A percentile compares a stretch with the other conserved stretches of the same genome.
Conservation (phyloP, 148 eudicot genomes). For the Selenicereus undatus region DNA sequence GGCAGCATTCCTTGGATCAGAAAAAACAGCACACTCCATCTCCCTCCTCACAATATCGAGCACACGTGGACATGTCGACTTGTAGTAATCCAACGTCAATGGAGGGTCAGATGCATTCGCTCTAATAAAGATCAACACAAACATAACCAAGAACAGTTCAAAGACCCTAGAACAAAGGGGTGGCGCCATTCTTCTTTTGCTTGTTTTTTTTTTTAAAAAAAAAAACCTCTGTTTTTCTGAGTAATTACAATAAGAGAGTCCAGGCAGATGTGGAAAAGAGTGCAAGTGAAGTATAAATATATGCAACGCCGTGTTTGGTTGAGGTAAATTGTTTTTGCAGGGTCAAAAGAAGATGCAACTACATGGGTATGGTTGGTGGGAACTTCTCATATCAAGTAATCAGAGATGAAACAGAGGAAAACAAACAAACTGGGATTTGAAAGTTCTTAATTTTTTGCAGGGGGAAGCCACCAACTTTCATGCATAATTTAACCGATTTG, state of each 20-base stretch:
- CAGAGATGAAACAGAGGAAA: neutral
- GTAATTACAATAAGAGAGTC: neutral
- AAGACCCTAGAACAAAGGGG: neutral
- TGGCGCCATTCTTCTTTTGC: conserved; percentile 9
- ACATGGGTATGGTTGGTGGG: conserved; percentile 24
- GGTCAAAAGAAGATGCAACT: conserved; percentile 38
- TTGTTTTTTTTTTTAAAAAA: neutral
- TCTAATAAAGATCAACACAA: neutral
- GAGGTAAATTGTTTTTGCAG: neutral
- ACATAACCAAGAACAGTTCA: neutral
- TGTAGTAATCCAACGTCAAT: conserved; percentile 70
- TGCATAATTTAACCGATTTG: neutral
- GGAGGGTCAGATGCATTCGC: conserved; percentile 15
- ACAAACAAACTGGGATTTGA: neutral
- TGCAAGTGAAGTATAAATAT: conserved; percentile 14
- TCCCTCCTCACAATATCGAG: conserved; percentile 63
- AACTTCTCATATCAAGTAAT: conserved; percentile 23
- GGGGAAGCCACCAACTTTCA: conserved; percentile 22
- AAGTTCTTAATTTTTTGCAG: neutral
- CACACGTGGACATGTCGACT: conserved; percentile 55
- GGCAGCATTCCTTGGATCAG: conserved; percentile 90
- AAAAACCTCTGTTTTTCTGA: neutral
- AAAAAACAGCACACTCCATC: conserved; percentile 86
- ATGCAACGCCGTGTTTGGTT: conserved; percentile 6
- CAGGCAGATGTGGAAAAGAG: conserved; percentile 7